Conservation (phyloP, 2,329 filamentous ascomycete species). For the Diaporthe ilicicola region DNA sequence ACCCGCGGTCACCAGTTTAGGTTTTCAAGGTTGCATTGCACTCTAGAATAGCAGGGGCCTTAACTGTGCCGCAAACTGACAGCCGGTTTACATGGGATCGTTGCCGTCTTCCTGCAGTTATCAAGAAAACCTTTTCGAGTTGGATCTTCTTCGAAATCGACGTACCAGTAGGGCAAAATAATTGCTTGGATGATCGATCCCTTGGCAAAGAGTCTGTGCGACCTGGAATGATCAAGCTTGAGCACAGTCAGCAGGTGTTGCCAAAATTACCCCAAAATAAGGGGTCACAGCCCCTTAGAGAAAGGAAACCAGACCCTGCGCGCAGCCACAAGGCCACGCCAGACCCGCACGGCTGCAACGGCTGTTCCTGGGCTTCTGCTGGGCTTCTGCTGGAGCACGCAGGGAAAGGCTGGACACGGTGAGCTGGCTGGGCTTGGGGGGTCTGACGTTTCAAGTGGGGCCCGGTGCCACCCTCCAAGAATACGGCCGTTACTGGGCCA, state of each 20-base stretch:
- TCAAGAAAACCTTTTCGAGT: background rate
- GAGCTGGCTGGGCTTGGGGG: background rate
- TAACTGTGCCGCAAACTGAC: background rate
- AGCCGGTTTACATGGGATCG: background rate
- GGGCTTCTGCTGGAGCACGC: background rate
- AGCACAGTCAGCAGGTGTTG: background rate
- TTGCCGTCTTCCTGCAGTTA: background rate
- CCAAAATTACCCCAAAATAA: constrained; percentile 17
- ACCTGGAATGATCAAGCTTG: background rate
- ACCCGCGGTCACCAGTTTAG: background rate
- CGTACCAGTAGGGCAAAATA: background rate
- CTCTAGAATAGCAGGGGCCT: background rate
- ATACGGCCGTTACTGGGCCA: constrained; percentile 18
- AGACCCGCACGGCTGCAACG: background rate
- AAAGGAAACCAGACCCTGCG: background rate
- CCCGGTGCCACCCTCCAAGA: background rate
- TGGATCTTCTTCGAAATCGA: no score
- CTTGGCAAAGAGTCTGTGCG: background rate
- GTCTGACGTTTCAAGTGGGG: constrained; percentile 21
- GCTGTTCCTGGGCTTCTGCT: constrained; percentile 7
- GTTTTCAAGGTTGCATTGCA: background rate
- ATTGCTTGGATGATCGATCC: constrained; percentile 1
- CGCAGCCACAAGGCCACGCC: constrained; percentile 13
- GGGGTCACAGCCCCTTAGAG: background rate
- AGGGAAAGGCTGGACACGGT: constrained; percentile 16